Conservation (phyloP, 2,329 filamentous ascomycete genomes). For the Clonostachys byssicola region DNA sequence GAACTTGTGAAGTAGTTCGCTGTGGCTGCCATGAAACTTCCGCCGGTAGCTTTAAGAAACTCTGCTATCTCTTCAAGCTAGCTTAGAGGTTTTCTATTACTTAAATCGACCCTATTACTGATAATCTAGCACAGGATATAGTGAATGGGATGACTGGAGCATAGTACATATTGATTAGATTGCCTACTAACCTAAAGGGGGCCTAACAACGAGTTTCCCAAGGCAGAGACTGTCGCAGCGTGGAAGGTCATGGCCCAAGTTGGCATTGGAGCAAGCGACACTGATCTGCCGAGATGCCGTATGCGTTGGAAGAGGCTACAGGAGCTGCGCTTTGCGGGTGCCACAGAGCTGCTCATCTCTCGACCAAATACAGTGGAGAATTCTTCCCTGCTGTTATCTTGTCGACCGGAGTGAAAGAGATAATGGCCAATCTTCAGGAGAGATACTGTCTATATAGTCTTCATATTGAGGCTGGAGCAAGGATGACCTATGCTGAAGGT, state of each 20-base stretch:
- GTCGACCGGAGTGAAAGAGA: background rate
- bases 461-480: background rate
- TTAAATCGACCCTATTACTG: too few relatives aligned
- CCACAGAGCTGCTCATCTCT: background rate
- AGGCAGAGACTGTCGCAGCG: background rate
- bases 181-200: background rate
- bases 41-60: too few relatives aligned
- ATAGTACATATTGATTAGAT: conserved; percentile 1
- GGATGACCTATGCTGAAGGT: background rate
- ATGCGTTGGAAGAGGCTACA: background rate
- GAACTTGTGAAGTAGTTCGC: too few relatives aligned
- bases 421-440: background rate
- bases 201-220: background rate
- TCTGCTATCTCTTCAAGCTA: too few relatives aligned
- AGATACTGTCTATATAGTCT: background rate
- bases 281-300: background rate
- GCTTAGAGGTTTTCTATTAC: too few relatives aligned
- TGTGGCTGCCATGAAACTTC: too few relatives aligned
- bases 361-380: background rate
- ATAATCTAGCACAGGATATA: too few relatives aligned
- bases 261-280: background rate
- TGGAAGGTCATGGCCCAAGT: background rate
- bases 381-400: background rate
- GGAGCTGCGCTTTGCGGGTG: background rate
- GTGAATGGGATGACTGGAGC: too few relatives aligned